Evolutionary conservation across 306 rosid species (phyloP), one percentile per base, ranked within the genome.

Genomic region (Hippophae gyantsensis): DNA sequence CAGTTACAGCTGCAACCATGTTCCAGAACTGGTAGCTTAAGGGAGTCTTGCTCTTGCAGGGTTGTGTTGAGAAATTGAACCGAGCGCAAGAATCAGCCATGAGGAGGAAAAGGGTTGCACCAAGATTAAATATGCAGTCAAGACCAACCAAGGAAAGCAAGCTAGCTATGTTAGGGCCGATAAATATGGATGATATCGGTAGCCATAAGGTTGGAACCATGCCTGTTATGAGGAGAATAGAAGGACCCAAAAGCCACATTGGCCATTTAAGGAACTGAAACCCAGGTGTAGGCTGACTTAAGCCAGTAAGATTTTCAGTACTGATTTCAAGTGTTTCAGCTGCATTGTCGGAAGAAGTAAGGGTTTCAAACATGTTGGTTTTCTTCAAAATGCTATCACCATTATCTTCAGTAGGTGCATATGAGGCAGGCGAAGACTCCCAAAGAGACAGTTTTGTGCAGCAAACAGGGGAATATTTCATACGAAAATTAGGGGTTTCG

Each of bases 121-220:
- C 97, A 3, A 90, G 77, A 79, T 87, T 86, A 63, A 77, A 90
- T 65, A 90, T 77, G 79, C 86, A 90, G 72, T 90, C 97, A 7
- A 90, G 95, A 70, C 97, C 95, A 48, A 87, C 64, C 74, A 90
- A 81, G 65, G 97, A 81, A 58, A 90, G 85, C 44, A 90, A 67
- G 82, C 97, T 87, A 27, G 94, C 94, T 68, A 82, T 72, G 72
- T 82, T 87, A 66, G 97, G 77, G 42, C 95, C 97, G 7, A 84
- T 81, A 66, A 82, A 87, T 63, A 90, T 62, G 7, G 97, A 84
- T 41, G 95, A 86, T 60, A 84, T 44, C 0, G 95, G 97, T 49
- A 90, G 81, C 95, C 97, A 87, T 61, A 90, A 65, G n/a, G 95
- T 87, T 23, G 97, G 97, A 26, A 68, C 84, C 89, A 90, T 87